Evolutionary conservation across 2,329 filamentous ascomycete species (phyloP).

Genomic region (Lasiodiplodia citricola): DNA sequence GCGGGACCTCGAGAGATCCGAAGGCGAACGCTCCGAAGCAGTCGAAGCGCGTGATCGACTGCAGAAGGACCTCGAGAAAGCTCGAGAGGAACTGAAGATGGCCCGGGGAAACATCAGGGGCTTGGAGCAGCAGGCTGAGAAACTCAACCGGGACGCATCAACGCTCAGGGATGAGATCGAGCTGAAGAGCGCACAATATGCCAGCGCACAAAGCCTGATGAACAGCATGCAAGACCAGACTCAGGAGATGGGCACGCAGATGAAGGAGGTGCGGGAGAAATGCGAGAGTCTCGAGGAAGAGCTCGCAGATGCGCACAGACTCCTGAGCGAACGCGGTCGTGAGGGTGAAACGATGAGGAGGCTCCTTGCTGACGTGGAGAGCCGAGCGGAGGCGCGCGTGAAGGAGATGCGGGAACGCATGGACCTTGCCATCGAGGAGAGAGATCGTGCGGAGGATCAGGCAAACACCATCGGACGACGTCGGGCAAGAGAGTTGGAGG

Average conservation of each 20-base stretch:
- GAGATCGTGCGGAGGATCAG: constrained; percentile 91
- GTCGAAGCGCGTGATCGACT: constrained; percentile 74
- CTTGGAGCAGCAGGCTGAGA: constrained; percentile 74
- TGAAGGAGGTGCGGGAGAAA: constrained; percentile 84
- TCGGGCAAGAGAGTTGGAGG: constrained; percentile 82
- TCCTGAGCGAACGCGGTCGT: constrained; percentile 84
- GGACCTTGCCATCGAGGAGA: constrained; percentile 90
- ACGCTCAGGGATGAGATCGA: constrained; percentile 78
- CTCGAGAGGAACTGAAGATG: constrained; percentile 71
- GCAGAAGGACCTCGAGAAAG: constrained; percentile 69
- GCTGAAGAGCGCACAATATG: constrained; percentile 83
- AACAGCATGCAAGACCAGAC: constrained; percentile 93
- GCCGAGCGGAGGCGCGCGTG: constrained; percentile 78
- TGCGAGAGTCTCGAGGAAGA: constrained; percentile 92
- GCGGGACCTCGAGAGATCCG: constrained; percentile 77
- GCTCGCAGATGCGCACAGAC: constrained; percentile 81
- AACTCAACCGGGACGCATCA: constrained; percentile 70
- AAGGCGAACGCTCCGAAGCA: constrained; percentile 80
- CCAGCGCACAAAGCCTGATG: constrained; percentile 82
- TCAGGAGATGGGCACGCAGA: constrained; percentile 84
- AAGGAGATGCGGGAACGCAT: constrained; percentile 88
- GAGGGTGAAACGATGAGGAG: constrained; percentile 95
- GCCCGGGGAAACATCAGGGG: constrained; percentile 67
- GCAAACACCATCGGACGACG: constrained; percentile 77
- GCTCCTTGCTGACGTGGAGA: constrained; percentile 83